Base-by-base conservation (phyloP, 495 filamentous ascomycete species). In the Lepraria neglecta region DNA sequence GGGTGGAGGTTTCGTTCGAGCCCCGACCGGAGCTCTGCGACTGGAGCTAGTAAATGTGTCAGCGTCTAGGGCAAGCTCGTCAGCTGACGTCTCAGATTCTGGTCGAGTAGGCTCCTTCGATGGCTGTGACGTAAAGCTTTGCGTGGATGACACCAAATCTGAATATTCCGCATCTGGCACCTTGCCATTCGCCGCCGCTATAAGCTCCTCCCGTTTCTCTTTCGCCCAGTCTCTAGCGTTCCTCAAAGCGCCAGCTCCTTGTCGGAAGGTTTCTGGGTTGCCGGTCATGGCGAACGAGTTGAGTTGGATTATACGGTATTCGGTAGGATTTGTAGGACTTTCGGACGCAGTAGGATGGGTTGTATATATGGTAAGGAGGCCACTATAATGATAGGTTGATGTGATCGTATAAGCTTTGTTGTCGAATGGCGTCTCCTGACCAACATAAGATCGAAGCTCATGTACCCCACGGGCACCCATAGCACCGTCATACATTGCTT, bases 231-330 rank as follows among this genome's bases (percentile, higher is more conserved):
- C 69, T 58, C 65, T 58, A 24, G 46, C 62, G 42, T 72, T 72
- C 52, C 69, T 63, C 33, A 59, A 72, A 27, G 67, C 68, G 24
- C 46, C 28, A 38, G 60, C 46, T 50, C 76, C 76, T 52, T 72
- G 3, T 12, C 66, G 60, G 48, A 73, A 76, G 6, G 40, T 68
- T 12, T 75, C 68, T 10, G 51, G 17, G 38, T 51, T 63, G 21
- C 56, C 69, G 0, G 65, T 74, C 70, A 79, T 67, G 0, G 31
- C 61, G 11, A 43, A 76, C 6, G 60, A 17, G 4, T 62, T 38
- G 9, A 72, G 12, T 45, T 70, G 58, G 43, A 50, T 65, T 66
- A 70, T 68, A 46, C 67, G 38, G 51, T 70, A 74, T 47, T 62
- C 63, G 15, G 19, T 24, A 24, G 24, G 24, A 2, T 60, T 58